Evolutionary conservation across 2,329 filamentous ascomycete genomes (phyloP).

Genomic region (Ampelomyces quisqualis): DNA sequence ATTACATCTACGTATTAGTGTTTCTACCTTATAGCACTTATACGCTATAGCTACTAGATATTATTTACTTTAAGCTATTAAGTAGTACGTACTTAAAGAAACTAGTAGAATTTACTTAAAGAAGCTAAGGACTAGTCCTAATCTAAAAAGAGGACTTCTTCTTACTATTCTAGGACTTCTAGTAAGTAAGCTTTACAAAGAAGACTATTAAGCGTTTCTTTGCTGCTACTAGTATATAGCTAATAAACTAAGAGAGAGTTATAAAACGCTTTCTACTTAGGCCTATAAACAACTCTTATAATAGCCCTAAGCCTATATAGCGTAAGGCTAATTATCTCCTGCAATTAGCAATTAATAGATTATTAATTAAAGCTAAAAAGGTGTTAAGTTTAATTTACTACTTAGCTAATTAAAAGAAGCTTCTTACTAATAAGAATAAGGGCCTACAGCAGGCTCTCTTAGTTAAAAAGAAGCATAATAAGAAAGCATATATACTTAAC

Average conservation of each 20-base stretch:
- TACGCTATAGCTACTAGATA: conserved; percentile 6
- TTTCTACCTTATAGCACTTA: conserved; percentile 7
- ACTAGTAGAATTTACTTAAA: not conserved
- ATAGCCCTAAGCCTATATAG: no score
- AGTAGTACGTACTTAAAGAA: not conserved
- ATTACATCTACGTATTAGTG: conserved; percentile 2
- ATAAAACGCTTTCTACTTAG: no score
- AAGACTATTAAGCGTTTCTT: not conserved
- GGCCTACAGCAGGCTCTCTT: conserved; percentile 7
- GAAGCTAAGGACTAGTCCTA: not conserved
- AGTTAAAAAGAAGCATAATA: conserved; percentile 10
- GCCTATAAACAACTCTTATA: no score
- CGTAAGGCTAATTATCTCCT: no score
- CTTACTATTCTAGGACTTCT: conserved; percentile 1
- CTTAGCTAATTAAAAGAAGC: conserved; percentile 1
- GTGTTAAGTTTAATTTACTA: no score
- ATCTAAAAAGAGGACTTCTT: conserved; percentile 6
- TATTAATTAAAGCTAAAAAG: no score
- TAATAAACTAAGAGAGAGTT: not conserved
- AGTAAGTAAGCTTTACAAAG: not conserved
- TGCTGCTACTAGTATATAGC: not conserved
- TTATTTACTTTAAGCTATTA: conserved; percentile 2
- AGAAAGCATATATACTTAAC: conserved; percentile 7
- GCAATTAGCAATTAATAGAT: no score
- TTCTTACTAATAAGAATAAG: conserved; percentile 3